These are phyloP conservation scores for Candida vaughaniae DNA, from an alignment of 805 yeast species.

Conservation along the genomic window DNA sequence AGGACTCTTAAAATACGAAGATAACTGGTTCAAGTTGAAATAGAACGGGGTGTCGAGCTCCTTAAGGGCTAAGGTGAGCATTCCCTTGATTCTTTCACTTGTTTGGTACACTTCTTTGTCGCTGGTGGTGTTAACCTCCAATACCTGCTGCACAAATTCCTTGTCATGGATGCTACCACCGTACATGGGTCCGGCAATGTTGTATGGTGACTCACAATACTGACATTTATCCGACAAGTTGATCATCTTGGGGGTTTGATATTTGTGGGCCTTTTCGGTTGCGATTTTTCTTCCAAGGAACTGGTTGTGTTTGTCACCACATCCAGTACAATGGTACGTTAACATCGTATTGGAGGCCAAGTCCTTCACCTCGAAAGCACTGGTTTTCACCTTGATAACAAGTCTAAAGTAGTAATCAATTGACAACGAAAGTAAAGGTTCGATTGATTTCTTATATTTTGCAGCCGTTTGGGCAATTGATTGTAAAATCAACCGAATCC, in stretches of 20 bases:
- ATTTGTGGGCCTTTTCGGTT: conserved; percentile 33
- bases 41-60: conserved; percentile 76
- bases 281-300: conserved; percentile 60
- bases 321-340: conserved; percentile 82
- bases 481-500: conserved; percentile 77
- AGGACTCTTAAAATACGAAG: conserved; percentile 75
- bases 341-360: conserved; percentile 75
- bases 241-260: conserved; percentile 44
- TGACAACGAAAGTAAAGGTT: conserved; percentile 80
- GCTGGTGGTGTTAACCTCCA: conserved; percentile 51
- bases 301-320: conserved; percentile 72
- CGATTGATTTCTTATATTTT: conserved; percentile 80
- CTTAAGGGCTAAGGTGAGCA: conserved; percentile 78
- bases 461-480: conserved; percentile 83
- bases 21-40: conserved; percentile 73
- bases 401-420: conserved; percentile 92
- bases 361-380: conserved; percentile 81
- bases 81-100: conserved; percentile 80
- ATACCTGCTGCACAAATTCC: conserved; percentile 63
- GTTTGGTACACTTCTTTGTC: conserved; percentile 70
- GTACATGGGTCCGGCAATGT: conserved; percentile 97
- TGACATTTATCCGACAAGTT: conserved; percentile 61
- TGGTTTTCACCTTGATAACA: conserved; percentile 71
- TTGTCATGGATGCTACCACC: conserved; percentile 72
- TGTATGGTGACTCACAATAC: conserved; percentile 68